Conservation (phyloP, 75 land plant genomes). For the Chamaecyparis obtusa region DNA sequence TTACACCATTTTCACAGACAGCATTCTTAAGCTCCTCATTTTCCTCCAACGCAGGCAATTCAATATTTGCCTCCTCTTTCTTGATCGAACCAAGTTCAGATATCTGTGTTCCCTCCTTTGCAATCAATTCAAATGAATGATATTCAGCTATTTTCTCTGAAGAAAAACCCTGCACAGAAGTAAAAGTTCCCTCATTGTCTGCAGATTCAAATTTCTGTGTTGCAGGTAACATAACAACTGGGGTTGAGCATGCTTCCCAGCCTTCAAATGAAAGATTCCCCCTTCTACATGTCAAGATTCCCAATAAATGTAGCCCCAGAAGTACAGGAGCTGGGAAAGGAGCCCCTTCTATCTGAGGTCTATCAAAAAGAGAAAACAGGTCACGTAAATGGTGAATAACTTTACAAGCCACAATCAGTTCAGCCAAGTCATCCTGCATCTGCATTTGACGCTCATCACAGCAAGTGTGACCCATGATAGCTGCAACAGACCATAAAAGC, state of each 20-base stretch:
- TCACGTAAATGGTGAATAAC: conserved; percentile 83
- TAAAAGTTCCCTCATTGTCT: conserved; percentile 17
- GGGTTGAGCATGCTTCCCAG: conserved; percentile 37
- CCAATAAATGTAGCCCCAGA: conserved; percentile 64
- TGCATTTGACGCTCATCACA: conserved; percentile 58
- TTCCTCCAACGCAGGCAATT: background rate
- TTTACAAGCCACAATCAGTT: conserved; percentile 72
- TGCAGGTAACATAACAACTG: background rate
- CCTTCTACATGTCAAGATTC: conserved; percentile 61
- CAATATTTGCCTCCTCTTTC: background rate
- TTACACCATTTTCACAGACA: background rate
- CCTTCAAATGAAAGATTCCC: conserved; percentile 36
- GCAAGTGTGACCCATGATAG: conserved; percentile 58
- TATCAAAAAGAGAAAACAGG: conserved; percentile 86
- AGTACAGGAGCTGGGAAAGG: conserved; percentile 87
- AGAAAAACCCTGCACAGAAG: background rate
- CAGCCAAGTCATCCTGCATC: conserved; percentile 84
- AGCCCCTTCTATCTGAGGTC: conserved; percentile 91
- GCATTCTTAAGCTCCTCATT: background rate
- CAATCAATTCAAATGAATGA: background rate
- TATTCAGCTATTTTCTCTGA: conserved; percentile 3
- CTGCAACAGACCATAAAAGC: conserved; percentile 58
- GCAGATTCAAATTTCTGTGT: conserved; percentile 11
- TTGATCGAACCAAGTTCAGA: background rate
- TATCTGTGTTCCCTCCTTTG: background rate